phyloP scores from a whole-genome alignment of 208 protist species.

The Leishmania guyanensis region DNA sequence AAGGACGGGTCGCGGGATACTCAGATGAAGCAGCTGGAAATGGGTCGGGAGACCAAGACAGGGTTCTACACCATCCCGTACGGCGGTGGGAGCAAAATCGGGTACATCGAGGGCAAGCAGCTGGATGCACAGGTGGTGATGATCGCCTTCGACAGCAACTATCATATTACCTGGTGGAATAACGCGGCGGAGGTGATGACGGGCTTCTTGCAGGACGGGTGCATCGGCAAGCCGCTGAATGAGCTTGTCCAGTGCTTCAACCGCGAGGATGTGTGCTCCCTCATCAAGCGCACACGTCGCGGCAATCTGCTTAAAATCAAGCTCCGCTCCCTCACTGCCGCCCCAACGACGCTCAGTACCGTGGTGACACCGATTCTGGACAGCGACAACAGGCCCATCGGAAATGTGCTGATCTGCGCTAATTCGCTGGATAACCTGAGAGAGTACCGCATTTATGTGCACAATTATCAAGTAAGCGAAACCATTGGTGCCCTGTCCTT shows the following conservation, averaged over 20 bases:
- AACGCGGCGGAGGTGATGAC: constrained; percentile 86
- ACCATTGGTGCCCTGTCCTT: constrained; percentile 47
- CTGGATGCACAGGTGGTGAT: constrained; percentile 87
- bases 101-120: constrained; percentile 86
- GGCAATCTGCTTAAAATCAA: constrained; percentile 75
- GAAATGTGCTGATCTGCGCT: constrained; percentile 86
- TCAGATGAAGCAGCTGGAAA: constrained; percentile 25
- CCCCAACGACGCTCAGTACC: constrained; percentile 76
- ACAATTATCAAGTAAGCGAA: constrained; percentile 76
- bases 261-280: constrained; percentile 48
- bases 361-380: constrained; percentile 75
- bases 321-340: constrained; percentile 73
- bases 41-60: constrained; percentile 55
- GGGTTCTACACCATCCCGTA: constrained; percentile 86
- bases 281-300: constrained; percentile 40
- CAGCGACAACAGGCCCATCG: constrained; percentile 50
- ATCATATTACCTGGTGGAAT: constrained; percentile 85
- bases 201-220: constrained; percentile 79
- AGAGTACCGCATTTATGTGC: constrained; percentile 79
- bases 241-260: constrained; percentile 78
- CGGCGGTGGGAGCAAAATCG: constrained; percentile 44
- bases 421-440: constrained; percentile 83
- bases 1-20: constrained; percentile 29
- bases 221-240: constrained; percentile 82
- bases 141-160: constrained; percentile 87